Conservation (phyloP, 768 basidiomycete species). For the Psilocybe cyanescens region DNA sequence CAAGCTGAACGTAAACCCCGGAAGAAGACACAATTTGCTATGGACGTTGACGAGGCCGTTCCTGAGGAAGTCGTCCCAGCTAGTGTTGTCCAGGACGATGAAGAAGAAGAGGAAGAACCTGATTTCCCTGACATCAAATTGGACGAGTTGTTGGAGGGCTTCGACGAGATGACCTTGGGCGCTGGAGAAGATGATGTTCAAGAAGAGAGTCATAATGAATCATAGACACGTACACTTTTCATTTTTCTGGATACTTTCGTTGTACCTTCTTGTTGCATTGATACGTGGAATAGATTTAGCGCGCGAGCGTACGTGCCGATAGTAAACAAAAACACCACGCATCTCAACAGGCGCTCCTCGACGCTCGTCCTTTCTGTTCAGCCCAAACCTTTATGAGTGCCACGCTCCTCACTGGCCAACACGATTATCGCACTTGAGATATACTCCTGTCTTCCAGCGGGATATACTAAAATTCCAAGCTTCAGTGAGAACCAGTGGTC, state of each 20-base stretch:
- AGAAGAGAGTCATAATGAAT: conserved; percentile 1
- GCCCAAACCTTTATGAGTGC: no score
- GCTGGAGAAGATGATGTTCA: conserved; percentile 30
- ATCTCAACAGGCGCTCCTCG: no score
- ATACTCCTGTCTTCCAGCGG: no score
- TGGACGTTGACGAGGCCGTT: conserved; percentile 68
- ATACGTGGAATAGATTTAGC: neutral
- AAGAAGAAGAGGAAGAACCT: conserved; percentile 70
- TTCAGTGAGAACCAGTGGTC: no score
- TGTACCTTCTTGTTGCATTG: neutral
- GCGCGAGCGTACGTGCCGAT: no score
- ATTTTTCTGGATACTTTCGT: neutral
- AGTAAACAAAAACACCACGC: no score
- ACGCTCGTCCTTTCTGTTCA: no score
- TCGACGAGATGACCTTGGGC: conserved; percentile 88
- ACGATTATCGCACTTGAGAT: no score
- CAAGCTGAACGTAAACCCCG: conserved; percentile 37
- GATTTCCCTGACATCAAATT: conserved; percentile 90
- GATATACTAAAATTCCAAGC: no score
- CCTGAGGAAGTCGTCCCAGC: conserved; percentile 27
- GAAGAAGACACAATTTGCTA: conserved; percentile 55
- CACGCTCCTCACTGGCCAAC: no score
- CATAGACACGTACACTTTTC: neutral
- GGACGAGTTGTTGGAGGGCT: conserved; percentile 88
- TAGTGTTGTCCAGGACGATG: conserved; percentile 36